Evolutionary conservation across 768 basidiomycete species (phyloP).

Genomic region (Amanita subjunquillea): DNA sequence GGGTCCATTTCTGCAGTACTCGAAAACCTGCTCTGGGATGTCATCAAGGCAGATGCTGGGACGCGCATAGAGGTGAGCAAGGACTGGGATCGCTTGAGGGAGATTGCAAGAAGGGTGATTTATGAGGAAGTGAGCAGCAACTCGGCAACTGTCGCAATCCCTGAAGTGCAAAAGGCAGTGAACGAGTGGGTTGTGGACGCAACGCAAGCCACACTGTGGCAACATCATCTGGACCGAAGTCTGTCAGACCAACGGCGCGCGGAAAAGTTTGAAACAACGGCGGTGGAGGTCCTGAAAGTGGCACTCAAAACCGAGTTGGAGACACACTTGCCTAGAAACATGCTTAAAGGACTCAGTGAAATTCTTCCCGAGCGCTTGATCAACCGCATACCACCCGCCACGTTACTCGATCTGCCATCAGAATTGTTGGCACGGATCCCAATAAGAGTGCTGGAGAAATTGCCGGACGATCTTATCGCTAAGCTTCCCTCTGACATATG

Average conservation of each 20-base stretch:
- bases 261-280: neutral
- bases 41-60: neutral
- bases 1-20: neutral
- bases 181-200: neutral
- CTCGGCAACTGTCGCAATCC: neutral
- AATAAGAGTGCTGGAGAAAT: neutral
- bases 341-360: neutral
- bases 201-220: neutral
- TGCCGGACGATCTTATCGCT: neutral
- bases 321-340: neutral
- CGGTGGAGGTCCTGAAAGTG: neutral
- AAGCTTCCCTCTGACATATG: neutral
- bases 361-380: neutral
- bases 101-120: neutral
- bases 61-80: neutral
- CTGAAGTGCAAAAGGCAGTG: neutral
- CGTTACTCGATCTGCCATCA: neutral
- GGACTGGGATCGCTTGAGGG: neutral
- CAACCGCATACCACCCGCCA: neutral
- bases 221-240: neutral
- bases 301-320: neutral
- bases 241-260: neutral
- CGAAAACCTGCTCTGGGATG: neutral
- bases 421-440: slow-evolving; percentile 1
- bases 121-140: neutral